A percentile compares a stretch with the other conserved stretches of the same genome.
These are phyloP conservation scores for Grigorovia jiainica DNA, from an alignment of 805 yeast species.

Conservation along the genomic window DNA sequence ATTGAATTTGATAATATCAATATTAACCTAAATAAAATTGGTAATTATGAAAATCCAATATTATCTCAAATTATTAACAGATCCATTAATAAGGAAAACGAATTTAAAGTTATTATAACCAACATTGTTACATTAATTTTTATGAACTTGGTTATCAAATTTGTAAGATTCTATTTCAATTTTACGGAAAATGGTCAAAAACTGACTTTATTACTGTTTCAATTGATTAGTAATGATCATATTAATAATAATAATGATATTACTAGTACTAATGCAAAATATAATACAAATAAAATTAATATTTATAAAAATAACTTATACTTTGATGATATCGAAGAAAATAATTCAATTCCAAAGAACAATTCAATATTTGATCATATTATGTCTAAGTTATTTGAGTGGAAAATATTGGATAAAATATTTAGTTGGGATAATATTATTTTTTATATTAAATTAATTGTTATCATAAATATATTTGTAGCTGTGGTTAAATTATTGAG, in stretches of 20 bases:
- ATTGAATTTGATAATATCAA: no score
- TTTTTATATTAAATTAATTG: constrained; percentile 16
- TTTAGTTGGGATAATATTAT: constrained; percentile 1
- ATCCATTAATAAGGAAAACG: constrained; percentile 35
- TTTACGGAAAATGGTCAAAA: constrained; percentile 11
- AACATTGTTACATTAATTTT: constrained; percentile 27
- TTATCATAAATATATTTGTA: constrained; percentile 23
- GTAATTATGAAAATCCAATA: constrained; percentile 25
- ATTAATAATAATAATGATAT: not conserved
- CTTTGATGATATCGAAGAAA: no score
- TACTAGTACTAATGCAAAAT: not conserved
- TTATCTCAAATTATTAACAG: constrained; percentile 25
- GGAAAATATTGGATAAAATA: not conserved
- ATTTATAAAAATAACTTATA: not conserved
- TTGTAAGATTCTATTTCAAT: constrained; percentile 11
- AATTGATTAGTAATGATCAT: no score
- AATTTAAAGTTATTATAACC: constrained; percentile 27
- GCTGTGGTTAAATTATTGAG: constrained; percentile 26
- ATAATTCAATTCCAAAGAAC: no score
- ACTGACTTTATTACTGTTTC: not conserved
- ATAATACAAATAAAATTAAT: not conserved
- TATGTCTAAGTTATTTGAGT: not conserved
- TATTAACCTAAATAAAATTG: no score
- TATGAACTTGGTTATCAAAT: constrained; percentile 21
- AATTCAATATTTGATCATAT: no score